Percentiles rank a stretch among this genome's conserved stretches.
Conservation (phyloP, 345 rosid genomes). For the Combretum micranthum region DNA sequence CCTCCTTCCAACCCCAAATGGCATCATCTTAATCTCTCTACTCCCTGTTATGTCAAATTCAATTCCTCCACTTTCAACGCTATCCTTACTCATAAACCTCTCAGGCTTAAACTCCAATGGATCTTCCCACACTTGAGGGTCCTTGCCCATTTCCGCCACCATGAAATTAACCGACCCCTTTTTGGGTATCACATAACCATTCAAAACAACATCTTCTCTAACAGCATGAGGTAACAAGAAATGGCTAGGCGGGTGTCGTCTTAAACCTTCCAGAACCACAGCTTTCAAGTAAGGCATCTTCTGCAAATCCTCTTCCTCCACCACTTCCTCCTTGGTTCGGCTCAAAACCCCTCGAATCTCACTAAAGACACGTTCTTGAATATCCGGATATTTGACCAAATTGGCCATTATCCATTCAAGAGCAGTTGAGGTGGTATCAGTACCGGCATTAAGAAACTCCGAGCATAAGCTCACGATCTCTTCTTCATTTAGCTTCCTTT, state of each 20-base stretch:
- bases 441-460: neutral
- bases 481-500: slow-evolving; percentile 7
- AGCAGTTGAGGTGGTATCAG: slow-evolving; percentile 1
- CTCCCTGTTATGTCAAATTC: neutral
- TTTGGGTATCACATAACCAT: too few species aligned
- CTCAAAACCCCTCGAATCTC: slow-evolving; percentile 1
- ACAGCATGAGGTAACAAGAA: neutral
- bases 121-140: slow-evolving; percentile 14
- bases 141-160: slow-evolving; percentile 13
- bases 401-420: slow-evolving; percentile 12
- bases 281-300: slow-evolving; percentile 7
- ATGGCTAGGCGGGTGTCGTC: slow-evolving; percentile 7
- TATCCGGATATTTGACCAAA: neutral
- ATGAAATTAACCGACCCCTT: slow-evolving; percentile 11
- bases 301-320: slow-evolving; percentile 7
- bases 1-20: neutral
- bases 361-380: neutral
- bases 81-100: slow-evolving; percentile 1
- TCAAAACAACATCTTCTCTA: too few species aligned
- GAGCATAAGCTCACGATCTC: slow-evolving; percentile 4
- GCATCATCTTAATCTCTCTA: neutral
- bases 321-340: neutral
- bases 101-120: slow-evolving; percentile 14
- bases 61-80: too few species aligned
- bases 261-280: slow-evolving; percentile 9